Conservation (phyloP, 108 stramenopile species). For the Pseudonitzschia pungens region DNA sequence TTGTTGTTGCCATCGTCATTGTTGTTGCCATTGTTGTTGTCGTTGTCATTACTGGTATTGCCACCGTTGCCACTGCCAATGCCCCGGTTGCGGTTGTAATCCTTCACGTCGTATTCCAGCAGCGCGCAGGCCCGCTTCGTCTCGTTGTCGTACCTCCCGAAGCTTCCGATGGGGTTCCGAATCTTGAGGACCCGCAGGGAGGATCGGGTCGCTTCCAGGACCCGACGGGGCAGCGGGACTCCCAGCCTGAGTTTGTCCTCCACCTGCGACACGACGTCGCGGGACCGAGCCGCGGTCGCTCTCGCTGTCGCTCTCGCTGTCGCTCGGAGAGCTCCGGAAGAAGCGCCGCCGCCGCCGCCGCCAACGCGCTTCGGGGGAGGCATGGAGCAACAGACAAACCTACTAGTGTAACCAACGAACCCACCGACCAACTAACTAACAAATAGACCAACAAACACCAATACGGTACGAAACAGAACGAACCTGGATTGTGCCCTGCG, state of each 20-base stretch:
- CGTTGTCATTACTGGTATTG: not conserved
- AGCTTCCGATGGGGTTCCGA: conserved; percentile 23
- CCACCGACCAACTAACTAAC: no score
- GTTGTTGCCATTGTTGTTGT: conserved; percentile 3
- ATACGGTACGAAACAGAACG: no score
- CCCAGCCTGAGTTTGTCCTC: conserved; percentile 17
- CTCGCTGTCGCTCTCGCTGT: no score
- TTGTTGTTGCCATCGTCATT: not conserved
- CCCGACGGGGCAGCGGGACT: not conserved
- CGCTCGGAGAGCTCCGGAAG: no score
- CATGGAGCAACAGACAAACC: not conserved
- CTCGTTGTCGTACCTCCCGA: conserved; percentile 39
- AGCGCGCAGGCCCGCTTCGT: conserved; percentile 34
- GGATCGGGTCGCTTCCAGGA: conserved; percentile 23
- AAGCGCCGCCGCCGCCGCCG: not conserved
- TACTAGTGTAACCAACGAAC: no score
- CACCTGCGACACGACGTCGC: conserved; percentile 19
- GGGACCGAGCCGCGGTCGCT: not conserved
- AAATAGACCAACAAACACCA: no score
- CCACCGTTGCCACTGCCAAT: no score
- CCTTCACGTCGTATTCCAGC: conserved; percentile 38
- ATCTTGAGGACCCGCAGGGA: conserved; percentile 29
- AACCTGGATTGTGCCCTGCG: no score
- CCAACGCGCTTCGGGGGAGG: no score
- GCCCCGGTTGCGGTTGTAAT: conserved; percentile 3